These are phyloP conservation scores for Westerdykella aurantiaca DNA, from an alignment of 2,329 filamentous ascomycete species.

Conservation along the genomic window DNA sequence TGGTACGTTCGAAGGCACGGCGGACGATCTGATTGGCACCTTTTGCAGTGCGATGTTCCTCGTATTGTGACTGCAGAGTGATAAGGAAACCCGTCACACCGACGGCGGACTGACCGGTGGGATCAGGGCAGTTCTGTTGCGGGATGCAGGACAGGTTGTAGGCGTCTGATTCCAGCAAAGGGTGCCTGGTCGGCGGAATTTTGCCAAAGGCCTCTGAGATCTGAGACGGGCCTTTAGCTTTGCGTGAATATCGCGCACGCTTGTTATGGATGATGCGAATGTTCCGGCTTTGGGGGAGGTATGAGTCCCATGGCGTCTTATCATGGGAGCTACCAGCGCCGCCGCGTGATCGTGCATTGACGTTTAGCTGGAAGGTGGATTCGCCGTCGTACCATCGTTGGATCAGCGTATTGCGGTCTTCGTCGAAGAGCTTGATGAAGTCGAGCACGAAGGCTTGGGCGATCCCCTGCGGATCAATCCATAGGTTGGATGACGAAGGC, in stretches of 20 bases:
- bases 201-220: conserved; percentile 65
- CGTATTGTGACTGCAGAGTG: conserved; percentile 76
- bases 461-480: conserved; percentile 67
- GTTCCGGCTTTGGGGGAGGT: conserved; percentile 74
- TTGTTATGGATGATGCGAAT: conserved; percentile 62
- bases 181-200: conserved; percentile 69
- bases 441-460: conserved; percentile 69
- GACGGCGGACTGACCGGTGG: conserved; percentile 53
- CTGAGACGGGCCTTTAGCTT: conserved; percentile 57
- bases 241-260: conserved; percentile 57
- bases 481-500: conserved; percentile 60
- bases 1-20: conserved; percentile 76
- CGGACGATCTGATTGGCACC: conserved; percentile 47
- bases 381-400: conserved; percentile 67
- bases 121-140: conserved; percentile 65
- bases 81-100: conserved; percentile 76
- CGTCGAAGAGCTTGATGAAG: conserved; percentile 71
- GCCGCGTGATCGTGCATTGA: conserved; percentile 59
- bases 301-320: conserved; percentile 61
- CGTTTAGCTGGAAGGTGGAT: conserved; percentile 69
- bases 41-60: conserved; percentile 57
- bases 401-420: conserved; percentile 58
- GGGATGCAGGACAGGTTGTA: conserved; percentile 81
- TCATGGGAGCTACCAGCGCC: conserved; percentile 33
- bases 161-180: conserved; percentile 63